Evolutionary conservation across 768 basidiomycete genomes (phyloP).

Genomic region (Pisolithus sp.): DNA sequence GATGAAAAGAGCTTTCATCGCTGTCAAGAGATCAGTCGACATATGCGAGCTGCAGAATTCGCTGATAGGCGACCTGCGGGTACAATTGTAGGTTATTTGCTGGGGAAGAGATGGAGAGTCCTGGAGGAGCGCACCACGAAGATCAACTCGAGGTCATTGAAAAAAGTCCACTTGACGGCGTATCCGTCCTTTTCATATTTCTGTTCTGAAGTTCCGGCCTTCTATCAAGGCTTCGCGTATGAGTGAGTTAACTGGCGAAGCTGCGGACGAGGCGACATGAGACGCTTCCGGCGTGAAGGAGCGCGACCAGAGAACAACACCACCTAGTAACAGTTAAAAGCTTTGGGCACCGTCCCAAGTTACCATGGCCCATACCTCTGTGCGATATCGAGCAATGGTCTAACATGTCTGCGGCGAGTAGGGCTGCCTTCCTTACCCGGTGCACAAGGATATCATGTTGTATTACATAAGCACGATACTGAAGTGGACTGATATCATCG

Average conservation of each 20-base stretch:
- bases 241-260: conserved; percentile 83
- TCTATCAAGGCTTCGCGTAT: conserved; percentile 91
- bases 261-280: conserved; percentile 57
- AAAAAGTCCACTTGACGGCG: conserved; percentile 89
- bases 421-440: background rate
- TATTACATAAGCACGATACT: background rate
- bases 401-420: conserved; percentile 48
- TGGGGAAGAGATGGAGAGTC: background rate
- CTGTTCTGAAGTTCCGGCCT: conserved; percentile 71
- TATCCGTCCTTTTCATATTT: conserved; percentile 93
- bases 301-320: conserved; percentile 89
- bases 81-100: background rate
- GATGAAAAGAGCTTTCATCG: conserved; percentile 80
- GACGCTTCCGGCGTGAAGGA: conserved; percentile 89
- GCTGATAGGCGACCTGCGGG: conserved; percentile 86
- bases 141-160: conserved; percentile 92
- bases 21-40: conserved; percentile 80
- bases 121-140: conserved; percentile 66
- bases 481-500: no score
- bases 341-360: background rate
- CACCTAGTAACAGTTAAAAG: conserved; percentile 45
- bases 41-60: conserved; percentile 90
- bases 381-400: conserved; percentile 96
- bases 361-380: conserved; percentile 50
- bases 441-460: background rate